Evolutionary conservation across 768 basidiomycete species (phyloP).

Genomic region (Rhodocollybia butyracea): DNA sequence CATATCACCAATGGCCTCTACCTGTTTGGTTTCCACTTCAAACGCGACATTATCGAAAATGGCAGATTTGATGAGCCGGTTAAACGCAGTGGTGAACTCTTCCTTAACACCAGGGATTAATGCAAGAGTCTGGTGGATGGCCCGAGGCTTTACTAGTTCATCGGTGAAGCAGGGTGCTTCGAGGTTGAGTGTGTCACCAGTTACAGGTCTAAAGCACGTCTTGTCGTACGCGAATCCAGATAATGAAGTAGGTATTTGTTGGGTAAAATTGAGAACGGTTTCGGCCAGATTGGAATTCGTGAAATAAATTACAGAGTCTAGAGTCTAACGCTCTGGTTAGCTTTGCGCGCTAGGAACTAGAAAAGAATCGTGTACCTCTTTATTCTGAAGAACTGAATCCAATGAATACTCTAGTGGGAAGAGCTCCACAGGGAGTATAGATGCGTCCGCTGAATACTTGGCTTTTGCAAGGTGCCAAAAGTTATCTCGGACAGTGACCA

Average conservation of each 20-base stretch:
- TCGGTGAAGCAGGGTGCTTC: constrained; percentile 38
- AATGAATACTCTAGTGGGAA: constrained; percentile 71
- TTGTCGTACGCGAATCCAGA: constrained; percentile 46
- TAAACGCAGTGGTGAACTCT: constrained; percentile 43
- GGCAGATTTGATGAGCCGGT: constrained; percentile 24
- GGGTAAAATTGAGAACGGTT: constrained; percentile 45
- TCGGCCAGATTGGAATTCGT: constrained; percentile 39
- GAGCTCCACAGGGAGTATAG: constrained; percentile 50
- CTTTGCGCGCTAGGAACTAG: too few relatives aligned
- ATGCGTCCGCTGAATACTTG: constrained; percentile 19
- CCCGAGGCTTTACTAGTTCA: constrained; percentile 29
- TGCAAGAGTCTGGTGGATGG: constrained; percentile 45
- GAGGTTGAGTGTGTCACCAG: constrained; percentile 12
- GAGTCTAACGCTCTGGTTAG: too few relatives aligned
- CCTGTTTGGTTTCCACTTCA: constrained; percentile 39
- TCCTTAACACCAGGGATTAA: constrained; percentile 49
- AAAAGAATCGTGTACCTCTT: background rate
- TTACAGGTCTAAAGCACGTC: constrained; percentile 43
- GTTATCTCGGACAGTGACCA: constrained; percentile 57
- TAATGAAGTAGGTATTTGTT: constrained; percentile 41
- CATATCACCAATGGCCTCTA: constrained; percentile 64
- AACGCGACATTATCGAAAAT: constrained; percentile 44
- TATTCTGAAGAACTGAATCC: constrained; percentile 24
- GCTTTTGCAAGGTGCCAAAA: constrained; percentile 42
- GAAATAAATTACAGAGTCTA: constrained; percentile 25